Percentiles rank a stretch among this genome's conserved stretches.
phyloP scores from a whole-genome alignment of 805 yeast species.

The Lachancea sp. region DNA sequence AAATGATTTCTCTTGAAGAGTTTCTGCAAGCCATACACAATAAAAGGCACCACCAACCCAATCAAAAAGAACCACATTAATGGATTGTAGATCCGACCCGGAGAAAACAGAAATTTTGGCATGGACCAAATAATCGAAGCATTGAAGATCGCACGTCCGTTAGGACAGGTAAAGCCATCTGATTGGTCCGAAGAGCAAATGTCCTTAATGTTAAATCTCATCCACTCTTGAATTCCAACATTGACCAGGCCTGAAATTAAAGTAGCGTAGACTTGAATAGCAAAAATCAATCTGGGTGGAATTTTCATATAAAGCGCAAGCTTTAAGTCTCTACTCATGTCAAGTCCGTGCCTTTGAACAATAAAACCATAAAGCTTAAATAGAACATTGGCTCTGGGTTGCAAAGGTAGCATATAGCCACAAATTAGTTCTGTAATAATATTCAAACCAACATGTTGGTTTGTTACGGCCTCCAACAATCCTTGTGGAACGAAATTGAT shows the following conservation, averaged over 20 bases:
- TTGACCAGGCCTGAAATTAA: slow-evolving; percentile 36
- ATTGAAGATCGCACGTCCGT: slow-evolving; percentile 39
- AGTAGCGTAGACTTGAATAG: slow-evolving; percentile 38
- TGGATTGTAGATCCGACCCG: slow-evolving; percentile 47
- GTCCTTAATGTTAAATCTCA: slow-evolving; percentile 34
- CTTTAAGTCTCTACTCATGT: slow-evolving; percentile 46
- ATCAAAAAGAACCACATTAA: slow-evolving; percentile 50
- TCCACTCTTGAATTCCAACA: slow-evolving; percentile 39
- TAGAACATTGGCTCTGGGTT: slow-evolving; percentile 49
- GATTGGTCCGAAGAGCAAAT: slow-evolving; percentile 37
- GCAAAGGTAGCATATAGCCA: slow-evolving; percentile 53
- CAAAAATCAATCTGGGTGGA: slow-evolving; percentile 50
- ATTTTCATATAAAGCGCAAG: slow-evolving; percentile 53
- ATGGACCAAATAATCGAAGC: slow-evolving; percentile 49
- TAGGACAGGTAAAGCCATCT: slow-evolving; percentile 41
- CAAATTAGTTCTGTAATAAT: slow-evolving; percentile 54
- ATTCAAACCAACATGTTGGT: slow-evolving; percentile 48
- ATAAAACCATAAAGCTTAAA: slow-evolving; percentile 50
- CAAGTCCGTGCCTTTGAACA: slow-evolving; percentile 49
- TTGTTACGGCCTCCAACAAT: slow-evolving; percentile 52
- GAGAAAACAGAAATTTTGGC: slow-evolving; percentile 47
- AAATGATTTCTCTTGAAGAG: slow-evolving; percentile 27
- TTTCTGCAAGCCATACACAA: slow-evolving; percentile 30
- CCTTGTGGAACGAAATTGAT: slow-evolving; percentile 53
- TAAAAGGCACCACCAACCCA: slow-evolving; percentile 40